Evolutionary conservation across 1,284 basidiomycete genomes (phyloP), one percentile per base, ranked within the genome.

Genomic region (Sparassis latifolia): DNA sequence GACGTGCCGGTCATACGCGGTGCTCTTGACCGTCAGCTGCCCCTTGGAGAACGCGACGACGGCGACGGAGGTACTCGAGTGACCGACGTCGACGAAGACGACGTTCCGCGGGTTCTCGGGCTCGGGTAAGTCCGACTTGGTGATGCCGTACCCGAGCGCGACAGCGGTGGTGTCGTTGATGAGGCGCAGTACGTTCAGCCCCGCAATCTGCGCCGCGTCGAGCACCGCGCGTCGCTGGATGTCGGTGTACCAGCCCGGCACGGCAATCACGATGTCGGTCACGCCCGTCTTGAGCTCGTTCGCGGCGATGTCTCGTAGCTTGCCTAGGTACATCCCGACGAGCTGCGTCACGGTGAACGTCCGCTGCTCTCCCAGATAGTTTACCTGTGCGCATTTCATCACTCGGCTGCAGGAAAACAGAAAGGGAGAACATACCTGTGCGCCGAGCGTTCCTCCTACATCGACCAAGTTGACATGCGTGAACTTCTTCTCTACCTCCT

Each of bases 171-270:
- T 86, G 69, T 97, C 93, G 74, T 96, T 96, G 76, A 97, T 92
- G 65, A 97, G 79, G 51, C 93, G 89, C 54, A 97, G 88, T 57
- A 83, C 74, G 69, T 94, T 95, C 57, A 97, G 80, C 53, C 86
- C 85, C 48, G 89, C 92, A 61, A 97, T 91, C 58, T 82, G 68
- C 45, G 92, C 91, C 35, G 94, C 92, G 63, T 94, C 91, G 46
- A 93, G 78, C 55, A 95, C 66, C 2, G 93, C 91, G 43, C 93
- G 80, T 52, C 94, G 82, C 69, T 97, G 94, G 50, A 84, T 71
- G 61, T 97, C 94, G 56, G 92, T 92, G 78, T 84, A 97, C 92
- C 92, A 97, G 48, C 90, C 92, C 20, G 94, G 94, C 39, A 97
- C 87, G 54, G 94, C 84, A 68, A 97, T 91, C 58, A 96, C 92